Conservation (phyloP, 805 yeast genomes). For the Metschnikowia cubensis region DNA sequence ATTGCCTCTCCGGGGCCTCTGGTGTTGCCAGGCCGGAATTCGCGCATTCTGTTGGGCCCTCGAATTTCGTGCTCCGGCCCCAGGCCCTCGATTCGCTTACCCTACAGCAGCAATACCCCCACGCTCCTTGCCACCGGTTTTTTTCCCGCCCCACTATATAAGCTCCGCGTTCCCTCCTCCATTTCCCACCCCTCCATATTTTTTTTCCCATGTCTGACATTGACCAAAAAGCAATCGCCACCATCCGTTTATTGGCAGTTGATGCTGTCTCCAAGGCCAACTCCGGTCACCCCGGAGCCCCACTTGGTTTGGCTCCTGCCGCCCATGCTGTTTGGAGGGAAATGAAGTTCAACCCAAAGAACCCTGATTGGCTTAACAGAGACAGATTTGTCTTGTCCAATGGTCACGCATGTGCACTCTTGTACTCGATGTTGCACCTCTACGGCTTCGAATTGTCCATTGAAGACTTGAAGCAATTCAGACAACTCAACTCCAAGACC, state of each 20-base stretch:
- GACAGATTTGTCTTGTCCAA: constrained; percentile 93
- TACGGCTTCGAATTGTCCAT: constrained; percentile 77
- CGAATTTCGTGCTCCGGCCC: not conserved
- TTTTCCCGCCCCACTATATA: constrained; percentile 4
- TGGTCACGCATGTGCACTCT: constrained; percentile 93
- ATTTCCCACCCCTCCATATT: not conserved
- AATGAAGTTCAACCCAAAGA: constrained; percentile 83
- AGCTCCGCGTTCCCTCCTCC: constrained; percentile 3
- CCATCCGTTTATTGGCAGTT: constrained; percentile 84
- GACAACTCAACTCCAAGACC: constrained; percentile 85
- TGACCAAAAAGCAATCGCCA: constrained; percentile 74
- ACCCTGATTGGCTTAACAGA: constrained; percentile 90
- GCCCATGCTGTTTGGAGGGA: constrained; percentile 83
- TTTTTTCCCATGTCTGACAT: constrained; percentile 30
- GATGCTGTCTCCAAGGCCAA: constrained; percentile 86
- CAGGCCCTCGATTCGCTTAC: constrained; percentile 3
- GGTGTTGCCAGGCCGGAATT: not conserved
- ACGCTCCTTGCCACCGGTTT: constrained; percentile 2
- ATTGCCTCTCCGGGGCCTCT: not conserved
- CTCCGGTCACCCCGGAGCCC: constrained; percentile 99
- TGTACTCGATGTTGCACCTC: constrained; percentile 80
- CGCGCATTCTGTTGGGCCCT: constrained; percentile 2
- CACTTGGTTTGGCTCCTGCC: constrained; percentile 94
- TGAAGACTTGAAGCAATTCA: constrained; percentile 85
- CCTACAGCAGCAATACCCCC: constrained; percentile 6